A percentile compares a stretch with the other conserved stretches of the same genome.
Evolutionary conservation across 257 asterid species (phyloP).

Genomic region (Solanum stenotomum): DNA sequence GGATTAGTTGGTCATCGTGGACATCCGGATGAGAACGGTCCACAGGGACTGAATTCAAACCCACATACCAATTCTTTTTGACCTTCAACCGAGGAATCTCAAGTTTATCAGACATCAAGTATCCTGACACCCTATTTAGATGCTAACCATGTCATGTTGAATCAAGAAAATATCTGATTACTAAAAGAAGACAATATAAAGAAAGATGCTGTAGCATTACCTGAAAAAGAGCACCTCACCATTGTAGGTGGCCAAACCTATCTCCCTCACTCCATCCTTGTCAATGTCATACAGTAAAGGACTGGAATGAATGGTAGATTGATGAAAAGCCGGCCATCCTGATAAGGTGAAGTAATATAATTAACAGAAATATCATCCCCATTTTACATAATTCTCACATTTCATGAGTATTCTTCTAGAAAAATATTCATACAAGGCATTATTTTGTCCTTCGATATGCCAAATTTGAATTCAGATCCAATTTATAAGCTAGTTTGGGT

Average conservation of each 20-base stretch:
- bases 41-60: conserved; percentile 74
- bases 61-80: conserved; percentile 89
- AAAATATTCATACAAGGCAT: background rate
- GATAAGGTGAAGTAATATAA: conserved; percentile 6
- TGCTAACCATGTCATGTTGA: background rate
- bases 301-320: conserved; percentile 93
- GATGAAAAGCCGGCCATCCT: conserved; percentile 99
- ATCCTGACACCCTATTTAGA: conserved; percentile 73
- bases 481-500: background rate
- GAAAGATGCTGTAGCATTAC: conserved; percentile 15
- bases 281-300: conserved; percentile 92
- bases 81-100: conserved; percentile 88
- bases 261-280: conserved; percentile 96
- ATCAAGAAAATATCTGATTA: background rate
- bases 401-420: background rate
- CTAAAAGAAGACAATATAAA: background rate
- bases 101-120: conserved; percentile 86
- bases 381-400: background rate
- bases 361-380: background rate
- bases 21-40: conserved; percentile 99
- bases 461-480: background rate
- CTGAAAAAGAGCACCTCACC: conserved; percentile 98
- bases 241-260: conserved; percentile 90
- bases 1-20: conserved; percentile 60
- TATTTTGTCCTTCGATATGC: background rate